Evolutionary conservation across 73 alveolate species (phyloP).

Genomic region (Stentor coeruleus): DNA sequence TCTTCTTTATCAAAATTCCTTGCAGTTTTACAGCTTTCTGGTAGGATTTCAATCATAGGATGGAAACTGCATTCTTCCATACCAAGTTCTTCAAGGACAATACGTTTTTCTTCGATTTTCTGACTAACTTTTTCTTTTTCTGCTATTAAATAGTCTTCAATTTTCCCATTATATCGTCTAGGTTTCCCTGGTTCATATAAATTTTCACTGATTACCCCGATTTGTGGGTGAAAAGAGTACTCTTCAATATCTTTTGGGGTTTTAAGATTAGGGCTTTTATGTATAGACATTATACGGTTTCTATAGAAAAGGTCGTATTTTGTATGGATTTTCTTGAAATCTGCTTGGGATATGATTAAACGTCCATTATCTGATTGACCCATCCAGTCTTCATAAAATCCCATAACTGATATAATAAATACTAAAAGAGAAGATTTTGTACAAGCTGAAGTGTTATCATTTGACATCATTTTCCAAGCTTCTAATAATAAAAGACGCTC

Average conservation of each 20-base stretch:
- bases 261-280: background rate
- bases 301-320: background rate
- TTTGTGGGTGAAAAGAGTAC: background rate
- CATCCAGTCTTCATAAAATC: conserved; percentile 9
- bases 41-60: background rate
- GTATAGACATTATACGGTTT: background rate
- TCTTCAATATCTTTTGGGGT: background rate
- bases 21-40: background rate
- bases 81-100: background rate
- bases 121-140: conserved; percentile 7
- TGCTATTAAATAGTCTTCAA: background rate
- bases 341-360: background rate
- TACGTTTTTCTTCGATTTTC: background rate
- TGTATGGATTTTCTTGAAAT: background rate
- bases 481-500: background rate
- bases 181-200: background rate
- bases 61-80: background rate
- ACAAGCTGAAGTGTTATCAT: too few species aligned
- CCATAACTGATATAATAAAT: conserved; percentile 6
- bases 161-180: background rate
- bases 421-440: background rate
- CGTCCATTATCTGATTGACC: background rate
- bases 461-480: conserved; percentile 3
- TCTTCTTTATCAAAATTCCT: background rate
- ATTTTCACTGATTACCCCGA: background rate